These are phyloP conservation scores for Sindora glabra DNA, from an alignment of 306 rosid species.

Conservation along the genomic window DNA sequence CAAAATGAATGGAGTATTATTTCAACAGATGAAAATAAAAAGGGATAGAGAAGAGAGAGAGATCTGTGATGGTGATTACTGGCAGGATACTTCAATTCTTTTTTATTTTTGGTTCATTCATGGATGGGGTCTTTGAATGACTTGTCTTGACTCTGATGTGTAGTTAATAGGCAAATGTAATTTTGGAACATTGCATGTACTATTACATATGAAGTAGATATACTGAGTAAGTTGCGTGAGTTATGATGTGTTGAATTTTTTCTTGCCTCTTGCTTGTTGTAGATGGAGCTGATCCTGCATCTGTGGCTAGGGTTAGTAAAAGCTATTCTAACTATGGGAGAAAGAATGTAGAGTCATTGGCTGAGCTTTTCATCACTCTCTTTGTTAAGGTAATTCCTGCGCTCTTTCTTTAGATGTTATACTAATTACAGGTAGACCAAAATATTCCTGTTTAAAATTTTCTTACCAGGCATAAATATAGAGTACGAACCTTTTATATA, in stretches of 20 bases:
- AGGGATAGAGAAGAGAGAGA: not conserved
- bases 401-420: not conserved
- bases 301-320: constrained; percentile 13
- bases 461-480: not conserved
- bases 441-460: not conserved
- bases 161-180: not conserved
- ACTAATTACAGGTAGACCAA: not conserved
- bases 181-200: not conserved
- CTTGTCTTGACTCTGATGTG: not conserved
- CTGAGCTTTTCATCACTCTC: constrained; percentile 35
- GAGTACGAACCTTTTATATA: not conserved
- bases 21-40: not conserved
- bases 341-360: constrained; percentile 26
- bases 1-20: not conserved
- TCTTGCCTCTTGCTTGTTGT: constrained; percentile 1
- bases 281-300: constrained; percentile 31
- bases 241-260: not conserved
- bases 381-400: constrained; percentile 28
- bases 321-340: constrained; percentile 28
- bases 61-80: not conserved
- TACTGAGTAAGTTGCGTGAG: not conserved
- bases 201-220: not conserved
- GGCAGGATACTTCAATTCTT: not conserved
- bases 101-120: too few species aligned
- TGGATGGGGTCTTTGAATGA: too few species aligned